Conservation (phyloP, 1,139 yeast genomes). For the Debaryomycetaceae sp. region DNA sequence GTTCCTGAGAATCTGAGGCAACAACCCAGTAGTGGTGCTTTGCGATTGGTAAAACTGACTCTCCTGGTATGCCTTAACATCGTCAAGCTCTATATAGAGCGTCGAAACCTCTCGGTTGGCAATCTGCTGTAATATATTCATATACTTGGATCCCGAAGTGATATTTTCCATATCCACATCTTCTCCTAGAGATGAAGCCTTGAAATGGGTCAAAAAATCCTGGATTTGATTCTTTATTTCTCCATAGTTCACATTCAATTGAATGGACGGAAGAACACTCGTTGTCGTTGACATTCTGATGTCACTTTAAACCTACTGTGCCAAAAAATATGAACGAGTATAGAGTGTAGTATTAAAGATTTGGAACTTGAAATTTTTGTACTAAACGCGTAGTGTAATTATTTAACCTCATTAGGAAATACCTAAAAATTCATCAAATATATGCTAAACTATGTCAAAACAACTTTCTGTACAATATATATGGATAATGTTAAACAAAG, state of each 20-base stretch:
- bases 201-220: constrained; percentile 62
- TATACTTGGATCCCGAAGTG: constrained; percentile 64
- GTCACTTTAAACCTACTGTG: neutral
- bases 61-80: constrained; percentile 64
- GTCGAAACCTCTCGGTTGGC: constrained; percentile 80
- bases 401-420: constrained; percentile 10
- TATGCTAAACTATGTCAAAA: neutral
- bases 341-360: neutral
- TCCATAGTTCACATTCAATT: constrained; percentile 60
- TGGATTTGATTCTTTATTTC: constrained; percentile 49
- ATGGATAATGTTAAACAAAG: too few species aligned
- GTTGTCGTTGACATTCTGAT: constrained; percentile 28
- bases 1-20: constrained; percentile 63
- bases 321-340: neutral
- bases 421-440: neutral
- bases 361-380: constrained; percentile 5
- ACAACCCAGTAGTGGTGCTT: constrained; percentile 25
- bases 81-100: constrained; percentile 77
- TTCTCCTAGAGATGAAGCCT: constrained; percentile 30
- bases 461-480: too few species aligned
- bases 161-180: constrained; percentile 18
- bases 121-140: constrained; percentile 69
- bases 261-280: constrained; percentile 51
- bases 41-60: constrained; percentile 29
- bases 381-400: constrained; percentile 9